phyloP scores from a whole-genome alignment of 352 stramenopile species.

The Sclerospora graminicola region DNA sequence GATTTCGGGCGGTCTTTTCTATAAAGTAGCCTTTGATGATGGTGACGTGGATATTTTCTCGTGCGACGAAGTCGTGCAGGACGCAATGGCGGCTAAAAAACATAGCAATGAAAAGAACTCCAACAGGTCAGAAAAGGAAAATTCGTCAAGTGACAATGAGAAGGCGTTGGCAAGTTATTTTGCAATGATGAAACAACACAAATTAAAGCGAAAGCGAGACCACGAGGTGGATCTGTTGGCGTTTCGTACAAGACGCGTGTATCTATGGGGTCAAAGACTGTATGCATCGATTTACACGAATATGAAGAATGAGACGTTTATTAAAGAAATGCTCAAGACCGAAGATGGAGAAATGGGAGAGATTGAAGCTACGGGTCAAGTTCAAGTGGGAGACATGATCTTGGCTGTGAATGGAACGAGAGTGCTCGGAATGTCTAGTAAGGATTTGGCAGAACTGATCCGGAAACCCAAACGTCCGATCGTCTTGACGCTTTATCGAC shows the following conservation, averaged over 20 bases:
- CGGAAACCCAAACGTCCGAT: constrained; percentile 30
- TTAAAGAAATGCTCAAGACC: constrained; percentile 45
- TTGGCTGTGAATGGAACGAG: constrained; percentile 29
- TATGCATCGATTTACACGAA: constrained; percentile 58
- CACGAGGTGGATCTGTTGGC: constrained; percentile 3
- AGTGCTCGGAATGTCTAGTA: constrained; percentile 27
- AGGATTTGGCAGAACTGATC: constrained; percentile 43
- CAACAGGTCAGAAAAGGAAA: constrained; percentile 1
- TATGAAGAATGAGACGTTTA: constrained; percentile 29
- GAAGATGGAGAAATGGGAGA: constrained; percentile 38
- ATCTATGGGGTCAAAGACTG: constrained; percentile 48
- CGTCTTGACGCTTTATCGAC: constrained; percentile 30
- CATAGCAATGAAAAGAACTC: constrained; percentile 18
- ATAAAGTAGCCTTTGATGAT: constrained; percentile 78
- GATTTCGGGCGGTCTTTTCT: constrained; percentile 41
- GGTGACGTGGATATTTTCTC: constrained; percentile 70
- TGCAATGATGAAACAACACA: constrained; percentile 17
- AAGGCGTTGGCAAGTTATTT: constrained; percentile 12
- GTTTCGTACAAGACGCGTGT: constrained; percentile 18
- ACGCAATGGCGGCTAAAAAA: constrained; percentile 27
- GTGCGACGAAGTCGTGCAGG: constrained; percentile 35
- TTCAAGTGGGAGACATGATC: constrained; percentile 44
- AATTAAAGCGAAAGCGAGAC: constrained; percentile 34
- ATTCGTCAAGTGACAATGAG: background rate
- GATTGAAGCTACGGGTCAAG: constrained; percentile 44